Conservation (phyloP, 2,329 filamentous ascomycete species). For the Beauveria pseudobassiana region DNA sequence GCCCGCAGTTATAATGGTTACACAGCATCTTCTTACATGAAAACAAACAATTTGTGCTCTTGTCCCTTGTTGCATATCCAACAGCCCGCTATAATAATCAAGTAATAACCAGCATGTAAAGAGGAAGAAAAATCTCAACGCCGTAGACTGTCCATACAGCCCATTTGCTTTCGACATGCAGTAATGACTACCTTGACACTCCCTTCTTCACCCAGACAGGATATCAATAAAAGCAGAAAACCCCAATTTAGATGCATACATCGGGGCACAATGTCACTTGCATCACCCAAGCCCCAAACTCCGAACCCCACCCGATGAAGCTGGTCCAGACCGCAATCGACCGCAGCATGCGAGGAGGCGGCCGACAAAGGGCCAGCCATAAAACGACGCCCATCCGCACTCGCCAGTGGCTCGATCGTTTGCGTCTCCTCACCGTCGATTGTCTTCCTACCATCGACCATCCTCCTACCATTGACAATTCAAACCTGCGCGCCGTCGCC, state of each 20-base stretch:
- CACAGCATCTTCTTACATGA: neutral
- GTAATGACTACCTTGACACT: neutral
- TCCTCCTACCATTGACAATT: neutral
- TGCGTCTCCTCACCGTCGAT: neutral
- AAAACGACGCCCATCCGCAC: constrained; percentile 5
- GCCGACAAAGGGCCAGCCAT: constrained; percentile 1
- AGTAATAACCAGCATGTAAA: neutral
- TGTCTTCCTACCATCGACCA: no score
- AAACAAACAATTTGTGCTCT: neutral
- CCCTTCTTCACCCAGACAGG: neutral
- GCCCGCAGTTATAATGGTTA: neutral
- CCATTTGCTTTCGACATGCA: neutral
- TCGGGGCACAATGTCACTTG: neutral
- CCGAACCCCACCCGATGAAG: constrained; percentile 14
- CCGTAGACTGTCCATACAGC: neutral
- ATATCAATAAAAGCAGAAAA: neutral
- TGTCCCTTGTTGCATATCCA: neutral
- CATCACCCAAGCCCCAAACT: constrained; percentile 9
- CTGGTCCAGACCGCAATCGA: constrained; percentile 23
- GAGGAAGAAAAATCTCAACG: neutral
- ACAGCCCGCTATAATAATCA: neutral
- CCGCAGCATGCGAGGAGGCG: constrained; percentile 5
- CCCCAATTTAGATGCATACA: neutral
- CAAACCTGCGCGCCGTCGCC: neutral
- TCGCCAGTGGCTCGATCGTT: neutral